These are phyloP conservation scores for Colletotrichum sp. DNA, from an alignment of 2,329 filamentous ascomycete genomes.

Conservation along the genomic window DNA sequence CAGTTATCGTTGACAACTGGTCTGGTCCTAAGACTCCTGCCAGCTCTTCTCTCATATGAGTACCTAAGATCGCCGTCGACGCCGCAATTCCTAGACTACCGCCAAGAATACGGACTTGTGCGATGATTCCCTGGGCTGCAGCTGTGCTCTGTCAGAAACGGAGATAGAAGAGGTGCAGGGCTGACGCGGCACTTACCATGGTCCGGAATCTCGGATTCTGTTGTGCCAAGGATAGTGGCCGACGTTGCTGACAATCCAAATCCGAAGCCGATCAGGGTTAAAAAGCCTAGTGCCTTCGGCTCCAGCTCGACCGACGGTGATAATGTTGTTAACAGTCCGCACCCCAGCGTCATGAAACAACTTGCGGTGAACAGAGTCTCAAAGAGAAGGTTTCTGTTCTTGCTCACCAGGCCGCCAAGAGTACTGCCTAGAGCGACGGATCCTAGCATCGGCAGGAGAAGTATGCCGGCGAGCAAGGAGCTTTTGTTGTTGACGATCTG, in stretches of 20 bases:
- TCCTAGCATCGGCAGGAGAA: constrained; percentile 60
- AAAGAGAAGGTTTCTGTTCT: constrained; percentile 42
- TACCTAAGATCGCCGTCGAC: constrained; percentile 51
- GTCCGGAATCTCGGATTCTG: constrained; percentile 48
- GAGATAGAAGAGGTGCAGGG: background rate
- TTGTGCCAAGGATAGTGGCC: constrained; percentile 49
- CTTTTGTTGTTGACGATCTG: constrained; percentile 55
- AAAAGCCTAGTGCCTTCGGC: constrained; percentile 52
- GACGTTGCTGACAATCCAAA: constrained; percentile 54
- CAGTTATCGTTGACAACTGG: constrained; percentile 31
- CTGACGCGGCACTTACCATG: constrained; percentile 42
- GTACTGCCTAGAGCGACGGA: constrained; percentile 50
- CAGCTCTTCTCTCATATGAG: constrained; percentile 33
- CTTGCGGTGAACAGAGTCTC: constrained; percentile 50
- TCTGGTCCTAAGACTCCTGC: constrained; percentile 29
- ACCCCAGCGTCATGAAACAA: constrained; percentile 49
- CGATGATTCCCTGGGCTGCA: constrained; percentile 56
- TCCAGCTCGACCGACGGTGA: constrained; percentile 36
- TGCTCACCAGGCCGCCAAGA: constrained; percentile 46
- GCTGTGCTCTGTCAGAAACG: constrained; percentile 36
- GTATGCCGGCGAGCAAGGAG: constrained; percentile 51
- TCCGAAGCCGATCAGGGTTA: constrained; percentile 57
- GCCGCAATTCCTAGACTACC: constrained; percentile 60
- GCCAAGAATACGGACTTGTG: constrained; percentile 56
- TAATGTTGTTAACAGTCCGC: constrained; percentile 48